Evolutionary conservation across 2,329 filamentous ascomycete species (phyloP).

Genomic region (Xylaria sp.): DNA sequence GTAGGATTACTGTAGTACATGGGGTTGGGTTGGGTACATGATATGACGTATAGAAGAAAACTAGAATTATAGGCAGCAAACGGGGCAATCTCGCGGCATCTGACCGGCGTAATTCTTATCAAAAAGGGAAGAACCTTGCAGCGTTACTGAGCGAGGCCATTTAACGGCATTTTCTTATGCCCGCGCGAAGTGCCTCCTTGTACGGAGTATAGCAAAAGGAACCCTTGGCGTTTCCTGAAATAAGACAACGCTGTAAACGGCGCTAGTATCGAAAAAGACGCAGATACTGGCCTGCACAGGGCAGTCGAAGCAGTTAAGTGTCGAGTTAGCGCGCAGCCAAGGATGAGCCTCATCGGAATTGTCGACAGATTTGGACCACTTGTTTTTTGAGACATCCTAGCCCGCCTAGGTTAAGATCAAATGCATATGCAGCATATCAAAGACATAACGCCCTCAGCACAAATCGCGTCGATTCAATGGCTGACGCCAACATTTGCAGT

Average conservation of each 20-base stretch:
- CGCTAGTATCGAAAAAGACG: constrained; percentile 28
- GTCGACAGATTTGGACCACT: constrained; percentile 18
- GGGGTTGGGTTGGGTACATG: background rate
- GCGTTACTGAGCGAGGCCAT: constrained; percentile 9
- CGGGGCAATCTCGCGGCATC: constrained; percentile 2
- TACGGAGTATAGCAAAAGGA: background rate
- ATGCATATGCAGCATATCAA: background rate
- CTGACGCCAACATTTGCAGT: background rate
- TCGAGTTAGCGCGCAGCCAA: constrained; percentile 21
- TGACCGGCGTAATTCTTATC: background rate
- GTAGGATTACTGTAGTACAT: constrained; percentile 19
- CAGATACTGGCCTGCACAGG: constrained; percentile 18
- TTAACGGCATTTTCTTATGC: background rate
- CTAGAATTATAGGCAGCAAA: constrained; percentile 1
- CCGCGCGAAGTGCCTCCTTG: background rate
- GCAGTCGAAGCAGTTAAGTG: constrained; percentile 3
- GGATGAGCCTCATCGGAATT: constrained; percentile 34
- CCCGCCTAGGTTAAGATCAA: constrained; percentile 13
- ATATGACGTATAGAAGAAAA: constrained; percentile 11
- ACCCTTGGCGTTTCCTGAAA: constrained; percentile 12
- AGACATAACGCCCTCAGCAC: background rate
- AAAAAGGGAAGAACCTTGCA: background rate
- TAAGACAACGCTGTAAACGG: constrained; percentile 9
- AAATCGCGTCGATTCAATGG: background rate
- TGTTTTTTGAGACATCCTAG: constrained; percentile 25